These are phyloP conservation scores for Saitozyma podzolica DNA, from an alignment of 768 basidiomycete species.

Conservation along the genomic window DNA sequence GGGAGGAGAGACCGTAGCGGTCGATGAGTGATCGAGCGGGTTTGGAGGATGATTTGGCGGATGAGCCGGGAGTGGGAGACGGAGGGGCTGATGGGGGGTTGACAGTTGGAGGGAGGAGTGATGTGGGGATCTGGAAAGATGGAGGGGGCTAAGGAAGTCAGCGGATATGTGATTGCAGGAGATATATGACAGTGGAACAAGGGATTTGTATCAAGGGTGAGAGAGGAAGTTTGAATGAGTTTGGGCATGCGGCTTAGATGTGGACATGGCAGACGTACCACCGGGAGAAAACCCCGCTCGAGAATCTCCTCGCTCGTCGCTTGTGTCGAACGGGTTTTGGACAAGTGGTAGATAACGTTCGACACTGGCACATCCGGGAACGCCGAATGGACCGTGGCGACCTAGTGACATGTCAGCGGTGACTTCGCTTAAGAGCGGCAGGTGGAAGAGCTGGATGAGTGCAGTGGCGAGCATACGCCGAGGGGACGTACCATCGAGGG, in stretches of 20 bases:
- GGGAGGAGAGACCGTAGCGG: constrained; percentile 34
- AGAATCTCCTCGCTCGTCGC: constrained; percentile 48
- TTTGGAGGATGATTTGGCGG: constrained; percentile 7
- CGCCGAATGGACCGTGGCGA: constrained; percentile 43
- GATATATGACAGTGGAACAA: not conserved
- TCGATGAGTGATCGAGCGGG: constrained; percentile 40
- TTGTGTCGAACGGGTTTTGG: constrained; percentile 43
- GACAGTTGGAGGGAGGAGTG: constrained; percentile 32
- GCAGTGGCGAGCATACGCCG: not conserved
- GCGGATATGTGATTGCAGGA: not conserved
- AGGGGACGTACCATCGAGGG: constrained; percentile 28
- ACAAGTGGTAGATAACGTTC: constrained; percentile 44
- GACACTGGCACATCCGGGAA: constrained; percentile 45
- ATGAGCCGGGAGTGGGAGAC: constrained; percentile 16
- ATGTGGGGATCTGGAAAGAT: constrained; percentile 36
- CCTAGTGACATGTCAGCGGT: constrained; percentile 13
- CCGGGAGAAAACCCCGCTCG: constrained; percentile 41
- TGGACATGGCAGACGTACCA: constrained; percentile 19
- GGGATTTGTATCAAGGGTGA: not conserved
- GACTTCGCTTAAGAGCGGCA: too few relatives aligned
- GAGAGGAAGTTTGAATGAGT: too few relatives aligned
- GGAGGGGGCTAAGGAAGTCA: constrained; percentile 36
- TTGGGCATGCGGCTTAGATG: too few relatives aligned
- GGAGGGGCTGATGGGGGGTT: constrained; percentile 24
- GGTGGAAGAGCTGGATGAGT: too few relatives aligned